phyloP scores from a whole-genome alignment of 2,329 filamentous ascomycete genomes.

The Calycina marina region DNA sequence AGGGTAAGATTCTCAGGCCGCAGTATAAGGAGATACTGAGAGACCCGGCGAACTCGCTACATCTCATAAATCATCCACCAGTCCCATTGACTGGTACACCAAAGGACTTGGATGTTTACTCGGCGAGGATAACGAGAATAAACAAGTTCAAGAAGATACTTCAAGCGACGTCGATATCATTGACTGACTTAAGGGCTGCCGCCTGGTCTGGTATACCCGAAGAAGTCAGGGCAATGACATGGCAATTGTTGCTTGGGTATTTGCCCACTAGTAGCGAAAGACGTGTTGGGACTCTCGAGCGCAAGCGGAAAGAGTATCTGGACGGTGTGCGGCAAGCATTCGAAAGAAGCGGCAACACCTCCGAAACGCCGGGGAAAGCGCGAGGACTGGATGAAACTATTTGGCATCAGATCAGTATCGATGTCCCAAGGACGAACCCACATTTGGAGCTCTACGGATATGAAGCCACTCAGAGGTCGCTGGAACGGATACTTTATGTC shows the following conservation, averaged over 20 bases:
- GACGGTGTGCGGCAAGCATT: constrained; percentile 72
- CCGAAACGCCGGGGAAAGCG: constrained; percentile 29
- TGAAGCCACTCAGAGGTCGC: constrained; percentile 83
- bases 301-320: constrained; percentile 91
- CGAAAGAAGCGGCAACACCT: constrained; percentile 43
- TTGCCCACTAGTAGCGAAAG: constrained; percentile 93
- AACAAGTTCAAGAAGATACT: constrained; percentile 98
- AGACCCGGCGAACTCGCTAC: constrained; percentile 82
- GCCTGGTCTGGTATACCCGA: constrained; percentile 92
- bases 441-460: constrained; percentile 92
- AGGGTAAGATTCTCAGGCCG: constrained; percentile 88
- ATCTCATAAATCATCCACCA: constrained; percentile 80
- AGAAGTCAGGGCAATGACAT: constrained; percentile 97
- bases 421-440: constrained; percentile 89
- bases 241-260: constrained; percentile 91
- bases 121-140: constrained; percentile 78
- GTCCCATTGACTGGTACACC: constrained; percentile 57
- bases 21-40: constrained; percentile 94
- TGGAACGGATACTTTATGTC: constrained; percentile 90
- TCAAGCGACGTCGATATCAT: constrained; percentile 77
- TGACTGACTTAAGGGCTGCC: constrained; percentile 67
- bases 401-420: constrained; percentile 99
- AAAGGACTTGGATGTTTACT: constrained; percentile 77
- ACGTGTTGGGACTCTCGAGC: constrained; percentile 74
- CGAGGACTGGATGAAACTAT: constrained; percentile 85